Base-by-base conservation (phyloP, 176 grass and related monocot species). In the Dactylis glomerata region DNA sequence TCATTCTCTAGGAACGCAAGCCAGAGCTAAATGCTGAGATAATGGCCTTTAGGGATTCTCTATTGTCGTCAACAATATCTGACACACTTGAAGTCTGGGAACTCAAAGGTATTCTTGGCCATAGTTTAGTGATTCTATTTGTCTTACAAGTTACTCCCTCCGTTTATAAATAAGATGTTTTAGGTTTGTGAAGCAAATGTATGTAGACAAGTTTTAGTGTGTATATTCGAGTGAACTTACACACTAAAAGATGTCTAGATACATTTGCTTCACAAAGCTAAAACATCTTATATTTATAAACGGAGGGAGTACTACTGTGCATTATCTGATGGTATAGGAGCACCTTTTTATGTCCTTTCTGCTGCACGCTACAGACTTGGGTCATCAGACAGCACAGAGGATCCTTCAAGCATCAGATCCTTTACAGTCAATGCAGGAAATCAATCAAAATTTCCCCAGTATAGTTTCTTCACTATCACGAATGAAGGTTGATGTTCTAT, bases 41-140 rank as follows among this genome's bases (percentile, higher is more conserved):
- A 54, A 98, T 95, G 93, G 33, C 87, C 74, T 98, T 98, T 64
- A 92, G 93, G 82, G 93, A 98, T 73, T 95, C 92, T 89, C 85
- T 98, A 24, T 86, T 98, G 74, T 98, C 93, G 78, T 98, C 93
- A 65, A 92, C 93, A 78, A 85, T 93, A n/a, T 91, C 96, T 42
- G 91, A 95, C 80, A 90, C 96, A 42, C 90, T 98, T 78, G 96
- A 98, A 94, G 93, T 98, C 70, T 95, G 96, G 96, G 96, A 98
- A 92, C 86, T 98, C 22, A 98, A 98, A 86, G 96, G 96, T 98
- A 86, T 81, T 75, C 40, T 72, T 83, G 19, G 19, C 65, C 73
- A 81, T 84, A 67, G 37, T 64, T 84, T 4, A 73, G 0, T 33
- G 51, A 64, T 92, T 79, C 72, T 65, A 44, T 38, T 33, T 76